phyloP scores from a whole-genome alignment of 345 rosid genomes.

The Geranium brycei region DNA sequence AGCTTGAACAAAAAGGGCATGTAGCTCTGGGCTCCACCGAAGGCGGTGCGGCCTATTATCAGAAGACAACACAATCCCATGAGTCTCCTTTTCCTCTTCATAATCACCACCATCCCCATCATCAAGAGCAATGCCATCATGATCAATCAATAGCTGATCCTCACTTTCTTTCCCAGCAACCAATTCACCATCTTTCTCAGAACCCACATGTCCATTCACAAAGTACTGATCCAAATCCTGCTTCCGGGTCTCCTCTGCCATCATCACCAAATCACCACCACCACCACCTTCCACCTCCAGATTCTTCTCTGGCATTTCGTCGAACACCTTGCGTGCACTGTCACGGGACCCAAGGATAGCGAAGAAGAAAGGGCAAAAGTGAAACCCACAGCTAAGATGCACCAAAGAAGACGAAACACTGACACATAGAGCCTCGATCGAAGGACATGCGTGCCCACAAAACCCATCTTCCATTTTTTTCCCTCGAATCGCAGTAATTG shows the following conservation, averaged over 20 bases:
- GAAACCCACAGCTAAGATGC: background rate
- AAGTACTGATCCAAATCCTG: background rate
- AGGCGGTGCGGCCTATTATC: background rate
- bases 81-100: background rate
- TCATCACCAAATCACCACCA: too few species aligned
- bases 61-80: background rate
- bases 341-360: too few species aligned
- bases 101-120: background rate
- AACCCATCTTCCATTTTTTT: background rate
- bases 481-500: background rate
- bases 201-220: background rate
- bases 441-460: background rate
- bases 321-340: background rate
- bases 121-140: too few species aligned
- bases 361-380: background rate
- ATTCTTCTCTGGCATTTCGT: background rate
- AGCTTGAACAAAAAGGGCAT: background rate
- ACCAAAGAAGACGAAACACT: too few species aligned
- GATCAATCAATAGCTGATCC: background rate
- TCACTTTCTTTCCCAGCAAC: background rate
- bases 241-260: background rate
- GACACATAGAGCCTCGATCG: background rate
- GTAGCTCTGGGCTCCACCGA: background rate
- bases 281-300: background rate
- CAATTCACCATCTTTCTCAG: background rate